phyloP scores from a whole-genome alignment of 495 filamentous ascomycete species.

The Trichoderma gamsii region DNA sequence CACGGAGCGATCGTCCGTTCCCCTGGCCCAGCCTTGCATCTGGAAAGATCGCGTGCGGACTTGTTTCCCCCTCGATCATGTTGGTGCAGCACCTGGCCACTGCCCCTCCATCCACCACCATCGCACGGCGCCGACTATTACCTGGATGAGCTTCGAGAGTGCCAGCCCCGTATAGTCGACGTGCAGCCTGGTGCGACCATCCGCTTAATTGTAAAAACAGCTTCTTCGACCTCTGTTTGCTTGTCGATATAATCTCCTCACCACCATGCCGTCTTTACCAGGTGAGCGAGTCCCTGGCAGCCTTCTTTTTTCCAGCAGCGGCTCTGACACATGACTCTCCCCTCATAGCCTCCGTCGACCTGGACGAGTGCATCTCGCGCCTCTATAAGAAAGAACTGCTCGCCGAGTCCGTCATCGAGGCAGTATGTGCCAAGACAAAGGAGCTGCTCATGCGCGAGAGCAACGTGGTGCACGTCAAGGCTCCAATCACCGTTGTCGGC shows the following conservation, averaged over 20 bases:
- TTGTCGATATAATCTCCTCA: background rate
- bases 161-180: constrained; percentile 5
- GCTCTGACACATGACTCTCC: constrained; percentile 10
- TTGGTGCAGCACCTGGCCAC: constrained; percentile 29
- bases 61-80: constrained; percentile 27
- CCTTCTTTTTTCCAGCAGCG: constrained; percentile 14
- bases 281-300: constrained; percentile 12
- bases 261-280: constrained; percentile 18
- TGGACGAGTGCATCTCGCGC: constrained; percentile 94
- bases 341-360: constrained; percentile 77
- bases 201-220: background rate
- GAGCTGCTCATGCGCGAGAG: constrained; percentile 99
- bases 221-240: too few relatives aligned
- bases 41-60: constrained; percentile 21
- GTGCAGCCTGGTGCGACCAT: constrained; percentile 4
- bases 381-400: constrained; percentile 94
- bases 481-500: constrained; percentile 96
- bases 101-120: constrained; percentile 27
- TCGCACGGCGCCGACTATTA: constrained; percentile 28
- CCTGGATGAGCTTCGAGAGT: background rate
- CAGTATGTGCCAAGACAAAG: constrained; percentile 98
- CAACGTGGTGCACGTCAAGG: constrained; percentile 95
- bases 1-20: background rate
- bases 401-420: constrained; percentile 96
- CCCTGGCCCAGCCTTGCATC: constrained; percentile 20